Base-by-base conservation (phyloP, 2,329 filamentous ascomycete genomes). In the Cytospora leucostoma region DNA sequence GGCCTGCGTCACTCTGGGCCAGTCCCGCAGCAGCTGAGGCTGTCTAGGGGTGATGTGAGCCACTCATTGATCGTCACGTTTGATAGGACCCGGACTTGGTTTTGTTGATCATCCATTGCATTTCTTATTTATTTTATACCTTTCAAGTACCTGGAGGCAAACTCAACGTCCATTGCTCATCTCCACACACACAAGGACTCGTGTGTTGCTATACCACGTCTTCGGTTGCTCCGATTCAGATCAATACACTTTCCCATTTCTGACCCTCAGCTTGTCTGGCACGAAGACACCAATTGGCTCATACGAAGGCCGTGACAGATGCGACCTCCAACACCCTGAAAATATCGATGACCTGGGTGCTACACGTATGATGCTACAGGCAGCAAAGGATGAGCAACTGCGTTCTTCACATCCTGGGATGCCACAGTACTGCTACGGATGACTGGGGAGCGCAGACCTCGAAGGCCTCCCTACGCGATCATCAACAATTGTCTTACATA, bases 31-130 rank as follows among this genome's bases (percentile, higher is more conserved):
- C 44, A 21, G 8, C 17, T 47, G n/a, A 47, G 44, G 44, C 44
- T 47, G n/a, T 21, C n/a, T 10, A n/a, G 44, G 27, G 44, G 44
- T 19, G 44, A 47, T 12, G 17, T 21, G 8, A 21, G 44, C 44
- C 44, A 47, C 44, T 47, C 44, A 47, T 19, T 19, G 44, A 47
- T 7, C 19, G 13, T 47, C n/a, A 21, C 44, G 44, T 47, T 47
- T 10, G 44, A 35, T 8, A 27, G 32, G 32, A 53, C 59, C 49
- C 51, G 59, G 59, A 40, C 34, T 49, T 61, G 59, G 37, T 38
- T 51, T 38, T 35, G 19, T 19, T 38, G 59, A 61, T 61, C 59
- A 38, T n/a, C 59, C 19, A 33, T 37, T 21, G 53, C 49, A 34
- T 34, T 8, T 38, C n/a, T n/a, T n/a, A n/a, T n/a, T n/a, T n/a